Evolutionary conservation across 2,329 filamentous ascomycete genomes (phyloP), one percentile per base, ranked within the genome.

Genomic region (Clarireedia paspali): DNA sequence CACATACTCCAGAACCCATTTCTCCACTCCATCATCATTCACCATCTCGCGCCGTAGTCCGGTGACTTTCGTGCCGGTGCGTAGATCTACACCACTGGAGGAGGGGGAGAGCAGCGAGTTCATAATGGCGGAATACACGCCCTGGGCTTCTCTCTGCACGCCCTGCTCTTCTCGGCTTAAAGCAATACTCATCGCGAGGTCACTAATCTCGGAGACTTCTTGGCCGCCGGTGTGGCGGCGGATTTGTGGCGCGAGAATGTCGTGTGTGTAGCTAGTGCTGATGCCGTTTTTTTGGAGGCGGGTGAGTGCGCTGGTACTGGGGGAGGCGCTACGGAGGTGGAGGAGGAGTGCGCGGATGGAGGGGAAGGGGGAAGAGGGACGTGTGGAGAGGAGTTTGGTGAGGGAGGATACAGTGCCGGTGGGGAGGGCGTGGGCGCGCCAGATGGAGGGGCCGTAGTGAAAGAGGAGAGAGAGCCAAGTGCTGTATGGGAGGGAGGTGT

Each of bases 211-310:
- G 3, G 26, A 23, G 17, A 54, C n/a, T 12, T 17, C 17, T 47
- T 54, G 51, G 20, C 45, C 51, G 20, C 45, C 38, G 1, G 44
- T 54, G 24, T 54, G 51, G 9, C 44, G 51, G 4, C 51, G 34
- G 20, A 54, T 44, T 48, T 54, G 51, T 0, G 51, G 51, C 27
- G 51, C 44, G 27, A 54, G 27, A 27, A 54, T 48, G 23, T 54
- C 45, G 20, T 17, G 34, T 38, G 30, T 34, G 4, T 54, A 54
- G 1, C 4, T 6, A 5, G 24, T n/a, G 36, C 15, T n/a, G 4
- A 54, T 40, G 39, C 44, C 51, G 6, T 54, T 54, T 30, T 17
- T 54, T 4, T 7, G 6, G 4, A 54, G 14, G 10, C 44, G 36
- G 17, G 26, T 5, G 14, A 4, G 20, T 5, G 50, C 50, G 5